These are phyloP conservation scores for Nicotiana tabacum DNA, from an alignment of 257 asterid genomes.

Conservation along the genomic window DNA sequence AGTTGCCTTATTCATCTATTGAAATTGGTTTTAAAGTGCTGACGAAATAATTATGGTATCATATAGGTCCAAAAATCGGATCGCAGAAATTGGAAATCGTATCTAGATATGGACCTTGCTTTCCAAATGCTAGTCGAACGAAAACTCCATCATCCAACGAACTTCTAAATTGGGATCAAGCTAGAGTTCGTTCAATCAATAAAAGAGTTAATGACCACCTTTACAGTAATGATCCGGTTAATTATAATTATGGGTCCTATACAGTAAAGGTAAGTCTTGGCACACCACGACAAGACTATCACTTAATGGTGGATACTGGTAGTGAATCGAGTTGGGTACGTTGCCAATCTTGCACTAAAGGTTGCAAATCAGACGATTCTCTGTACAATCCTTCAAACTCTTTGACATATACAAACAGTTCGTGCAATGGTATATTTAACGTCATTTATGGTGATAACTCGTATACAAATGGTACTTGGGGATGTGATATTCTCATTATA, in stretches of 20 bases:
- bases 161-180: background rate
- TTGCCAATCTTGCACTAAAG: background rate
- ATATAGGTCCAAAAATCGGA: background rate
- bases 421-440: background rate
- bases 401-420: too few relatives aligned
- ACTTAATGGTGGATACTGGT: background rate
- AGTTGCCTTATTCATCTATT: background rate
- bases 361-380: background rate
- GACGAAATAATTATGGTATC: background rate
- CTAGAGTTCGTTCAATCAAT: background rate
- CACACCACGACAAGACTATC: background rate
- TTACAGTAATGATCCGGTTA: too few relatives aligned
- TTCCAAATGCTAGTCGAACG: background rate
- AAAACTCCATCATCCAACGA: background rate
- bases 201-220: background rate
- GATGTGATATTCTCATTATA: background rate
- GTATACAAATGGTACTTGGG: background rate
- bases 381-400: background rate
- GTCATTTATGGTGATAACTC: rapidly evolving
- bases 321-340: background rate
- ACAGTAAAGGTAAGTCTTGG: background rate
- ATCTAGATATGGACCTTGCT: background rate
- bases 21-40: background rate
- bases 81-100: background rate
- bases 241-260: background rate